Percentiles rank a stretch among this genome's conserved stretches.
These are phyloP conservation scores for Lithocarpus polystachyus DNA, from an alignment of 306 rosid genomes.

Conservation along the genomic window DNA sequence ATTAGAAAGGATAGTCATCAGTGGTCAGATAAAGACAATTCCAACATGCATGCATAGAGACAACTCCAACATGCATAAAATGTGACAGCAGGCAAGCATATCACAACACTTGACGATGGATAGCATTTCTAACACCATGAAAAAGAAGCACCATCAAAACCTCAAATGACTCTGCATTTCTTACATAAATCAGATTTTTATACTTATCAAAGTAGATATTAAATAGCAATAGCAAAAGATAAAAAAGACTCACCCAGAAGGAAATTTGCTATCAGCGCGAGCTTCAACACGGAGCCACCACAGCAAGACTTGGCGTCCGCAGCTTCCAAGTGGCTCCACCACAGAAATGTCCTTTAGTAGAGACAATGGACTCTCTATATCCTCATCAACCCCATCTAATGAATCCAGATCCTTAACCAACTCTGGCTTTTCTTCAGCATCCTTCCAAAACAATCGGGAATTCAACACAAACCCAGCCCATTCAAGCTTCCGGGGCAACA, in stretches of 20 bases:
- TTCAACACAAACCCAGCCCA: conserved; percentile 98
- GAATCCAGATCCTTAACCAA: conserved; percentile 80
- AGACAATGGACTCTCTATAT: conserved; percentile 72
- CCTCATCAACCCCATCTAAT: conserved; percentile 48
- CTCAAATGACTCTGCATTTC: neutral
- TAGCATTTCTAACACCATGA: neutral
- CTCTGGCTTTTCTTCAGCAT: conserved; percentile 70
- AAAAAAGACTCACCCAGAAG: conserved; percentile 62
- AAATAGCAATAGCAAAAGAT: conserved; percentile 9
- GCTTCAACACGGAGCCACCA: conserved; percentile 99
- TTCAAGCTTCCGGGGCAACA: conserved; percentile 81
- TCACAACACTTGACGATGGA: neutral
- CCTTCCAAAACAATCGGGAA: conserved; percentile 81
- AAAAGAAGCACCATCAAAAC: conserved; percentile 2
- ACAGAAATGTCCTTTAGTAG: conserved; percentile 67
- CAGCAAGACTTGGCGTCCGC: conserved; percentile 89
- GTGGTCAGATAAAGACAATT: neutral
- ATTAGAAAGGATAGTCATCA: conserved; percentile 1
- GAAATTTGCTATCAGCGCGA: conserved; percentile 96
- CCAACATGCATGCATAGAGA: neutral
- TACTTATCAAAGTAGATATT: neutral
- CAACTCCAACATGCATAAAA: neutral
- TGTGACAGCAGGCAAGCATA: neutral
- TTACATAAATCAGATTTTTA: neutral
- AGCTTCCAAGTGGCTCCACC: conserved; percentile 94